A percentile compares a stretch with the other conserved stretches of the same genome.
Evolutionary conservation across 345 rosid species (phyloP).

Genomic region (Brassica incana): DNA sequence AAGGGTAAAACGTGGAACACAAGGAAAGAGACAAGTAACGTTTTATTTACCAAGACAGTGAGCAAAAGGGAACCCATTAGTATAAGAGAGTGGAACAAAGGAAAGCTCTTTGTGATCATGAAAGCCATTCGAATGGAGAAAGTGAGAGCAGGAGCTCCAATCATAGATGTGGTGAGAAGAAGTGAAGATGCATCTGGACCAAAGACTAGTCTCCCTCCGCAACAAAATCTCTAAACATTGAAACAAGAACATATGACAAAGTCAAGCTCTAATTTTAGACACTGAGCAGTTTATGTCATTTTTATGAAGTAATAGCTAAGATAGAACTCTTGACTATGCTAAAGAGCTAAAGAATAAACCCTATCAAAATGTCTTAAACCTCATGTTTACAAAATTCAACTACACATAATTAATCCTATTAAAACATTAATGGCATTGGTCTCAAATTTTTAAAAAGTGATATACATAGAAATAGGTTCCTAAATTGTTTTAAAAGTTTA

Average conservation of each 20-base stretch:
- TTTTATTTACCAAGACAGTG: slow-evolving; percentile 59
- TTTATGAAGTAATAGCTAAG: neutral
- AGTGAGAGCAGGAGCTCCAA: slow-evolving; percentile 68
- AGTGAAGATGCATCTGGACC: slow-evolving; percentile 89
- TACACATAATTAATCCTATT: neutral
- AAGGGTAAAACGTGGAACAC: neutral
- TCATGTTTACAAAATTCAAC: neutral
- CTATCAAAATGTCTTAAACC: neutral
- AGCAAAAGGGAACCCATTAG: slow-evolving; percentile 62
- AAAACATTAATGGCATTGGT: too few relatives aligned
- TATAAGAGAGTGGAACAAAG: slow-evolving; percentile 41
- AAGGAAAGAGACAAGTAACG: slow-evolving; percentile 2
- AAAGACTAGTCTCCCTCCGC: slow-evolving; percentile 80
- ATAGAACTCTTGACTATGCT: neutral
- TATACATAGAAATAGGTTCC: too few relatives aligned
- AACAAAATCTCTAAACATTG: slow-evolving; percentile 59
- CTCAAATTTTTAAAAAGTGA: too few relatives aligned
- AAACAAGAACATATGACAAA: neutral
- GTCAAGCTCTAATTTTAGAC: slow-evolving; percentile 4
- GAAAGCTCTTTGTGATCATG: slow-evolving; percentile 35
- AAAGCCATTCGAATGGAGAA: slow-evolving; percentile 65
- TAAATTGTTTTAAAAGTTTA: too few relatives aligned
- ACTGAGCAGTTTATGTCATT: neutral
- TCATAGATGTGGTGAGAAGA: slow-evolving; percentile 58
- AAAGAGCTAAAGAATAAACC: slow-evolving; percentile 1